Evolutionary conservation across 768 basidiomycete species (phyloP).

Genomic region (Lentinus tigrinus): DNA sequence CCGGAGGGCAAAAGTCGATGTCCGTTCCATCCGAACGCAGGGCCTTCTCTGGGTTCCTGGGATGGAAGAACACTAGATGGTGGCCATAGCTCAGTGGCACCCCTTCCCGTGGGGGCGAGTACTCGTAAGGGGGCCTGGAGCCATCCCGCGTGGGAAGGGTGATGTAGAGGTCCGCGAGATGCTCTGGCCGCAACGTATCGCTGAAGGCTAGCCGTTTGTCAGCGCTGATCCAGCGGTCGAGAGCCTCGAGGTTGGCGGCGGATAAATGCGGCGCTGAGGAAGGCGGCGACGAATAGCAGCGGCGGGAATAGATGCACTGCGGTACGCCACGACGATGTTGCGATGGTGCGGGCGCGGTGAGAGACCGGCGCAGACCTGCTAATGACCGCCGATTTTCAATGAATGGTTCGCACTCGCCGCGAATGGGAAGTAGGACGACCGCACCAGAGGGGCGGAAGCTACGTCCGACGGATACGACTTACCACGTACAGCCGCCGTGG

Average conservation of each 20-base stretch:
- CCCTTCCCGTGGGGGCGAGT: conserved; percentile 37
- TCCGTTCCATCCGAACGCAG: conserved; percentile 74
- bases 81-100: conserved; percentile 58
- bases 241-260: conserved; percentile 19
- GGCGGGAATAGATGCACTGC: conserved; percentile 8
- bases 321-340: conserved; percentile 10
- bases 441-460: conserved; percentile 2
- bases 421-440: conserved; percentile 6
- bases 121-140: conserved; percentile 34
- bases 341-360: conserved; percentile 3
- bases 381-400: conserved; percentile 8
- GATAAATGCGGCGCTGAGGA: conserved; percentile 3
- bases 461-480: neutral
- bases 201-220: conserved; percentile 44
- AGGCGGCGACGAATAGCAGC: conserved; percentile 13
- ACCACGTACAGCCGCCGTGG: neutral
- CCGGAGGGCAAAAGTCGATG: conserved; percentile 66
- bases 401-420: conserved; percentile 9
- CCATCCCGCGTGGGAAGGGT: conserved; percentile 77
- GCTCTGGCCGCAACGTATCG: conserved; percentile 55
- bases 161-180: conserved; percentile 60
- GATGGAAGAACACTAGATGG: conserved; percentile 75
- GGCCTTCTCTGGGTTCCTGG: conserved; percentile 52
- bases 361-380: conserved; percentile 14
- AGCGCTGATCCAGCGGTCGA: conserved; percentile 55